Percentiles rank a stretch among this genome's conserved stretches.
Evolutionary conservation across 768 basidiomycete species (phyloP).

Genomic region (Suillus americanus): DNA sequence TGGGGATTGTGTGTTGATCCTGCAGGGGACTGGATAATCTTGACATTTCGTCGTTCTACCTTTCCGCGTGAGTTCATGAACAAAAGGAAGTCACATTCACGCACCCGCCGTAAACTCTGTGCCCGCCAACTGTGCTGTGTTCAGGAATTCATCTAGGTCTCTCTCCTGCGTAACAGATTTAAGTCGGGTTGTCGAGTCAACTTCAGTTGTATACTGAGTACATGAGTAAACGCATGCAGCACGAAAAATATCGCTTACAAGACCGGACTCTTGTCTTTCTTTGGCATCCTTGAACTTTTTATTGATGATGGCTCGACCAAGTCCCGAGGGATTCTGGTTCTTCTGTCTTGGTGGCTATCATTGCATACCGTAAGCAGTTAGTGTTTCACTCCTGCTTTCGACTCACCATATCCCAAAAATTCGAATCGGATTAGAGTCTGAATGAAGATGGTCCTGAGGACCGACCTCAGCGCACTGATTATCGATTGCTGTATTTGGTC

Average conservation of each 20-base stretch:
- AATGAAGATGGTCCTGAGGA: not conserved
- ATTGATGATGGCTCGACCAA: constrained; percentile 96
- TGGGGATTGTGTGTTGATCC: constrained; percentile 73
- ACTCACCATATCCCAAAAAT: not conserved
- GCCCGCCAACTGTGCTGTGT: constrained; percentile 91
- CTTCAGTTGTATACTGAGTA: constrained; percentile 72
- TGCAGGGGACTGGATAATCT: constrained; percentile 62
- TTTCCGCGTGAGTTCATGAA: not conserved
- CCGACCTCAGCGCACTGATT: not conserved
- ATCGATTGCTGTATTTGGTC: not conserved
- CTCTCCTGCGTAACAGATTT: constrained; percentile 94
- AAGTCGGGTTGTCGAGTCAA: constrained; percentile 65
- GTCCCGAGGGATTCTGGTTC: constrained; percentile 72
- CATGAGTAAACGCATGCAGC: constrained; percentile 3
- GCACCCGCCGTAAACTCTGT: constrained; percentile 94
- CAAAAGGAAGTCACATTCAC: constrained; percentile 17
- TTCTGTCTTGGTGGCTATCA: constrained; percentile 57
- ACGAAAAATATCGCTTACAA: constrained; percentile 46
- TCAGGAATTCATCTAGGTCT: constrained; percentile 94
- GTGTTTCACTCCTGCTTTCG: not conserved
- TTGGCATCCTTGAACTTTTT: constrained; percentile 53
- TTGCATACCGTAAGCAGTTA: not conserved
- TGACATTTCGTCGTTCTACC: constrained; percentile 76
- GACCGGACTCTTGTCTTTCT: constrained; percentile 44
- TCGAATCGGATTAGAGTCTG: not conserved